Conservation (phyloP, 768 basidiomycete genomes). For the Naganishia randhawae region DNA sequence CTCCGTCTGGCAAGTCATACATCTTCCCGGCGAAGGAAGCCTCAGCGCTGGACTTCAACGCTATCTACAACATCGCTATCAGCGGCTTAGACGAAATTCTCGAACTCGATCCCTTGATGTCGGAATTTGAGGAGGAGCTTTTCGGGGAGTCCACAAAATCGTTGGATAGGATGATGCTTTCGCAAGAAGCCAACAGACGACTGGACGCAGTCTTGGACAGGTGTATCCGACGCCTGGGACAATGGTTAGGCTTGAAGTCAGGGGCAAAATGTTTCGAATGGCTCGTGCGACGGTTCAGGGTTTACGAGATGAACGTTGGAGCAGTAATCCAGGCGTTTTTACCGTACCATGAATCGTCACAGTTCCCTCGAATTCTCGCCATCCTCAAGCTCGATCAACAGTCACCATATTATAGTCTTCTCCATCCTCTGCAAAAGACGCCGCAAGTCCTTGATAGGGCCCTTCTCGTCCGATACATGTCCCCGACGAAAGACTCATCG, state of each 20-base stretch:
- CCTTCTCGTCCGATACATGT: constrained; percentile 72
- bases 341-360: constrained; percentile 90
- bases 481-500: constrained; percentile 51
- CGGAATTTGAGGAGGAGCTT: constrained; percentile 63
- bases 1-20: constrained; percentile 66
- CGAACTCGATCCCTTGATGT: constrained; percentile 60
- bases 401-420: constrained; percentile 39
- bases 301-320: constrained; percentile 88
- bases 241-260: constrained; percentile 74
- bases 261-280: constrained; percentile 85
- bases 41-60: constrained; percentile 78
- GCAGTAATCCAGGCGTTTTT: constrained; percentile 74
- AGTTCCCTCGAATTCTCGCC: constrained; percentile 87
- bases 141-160: constrained; percentile 75
- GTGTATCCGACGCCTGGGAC: constrained; percentile 69
- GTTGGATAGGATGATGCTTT: constrained; percentile 73
- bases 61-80: constrained; percentile 72
- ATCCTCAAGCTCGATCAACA: constrained; percentile 61
- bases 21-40: constrained; percentile 80
- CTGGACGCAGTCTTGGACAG: constrained; percentile 62
- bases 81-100: constrained; percentile 74
- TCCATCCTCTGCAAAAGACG: constrained; percentile 59
- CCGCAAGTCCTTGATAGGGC: constrained; percentile 69
- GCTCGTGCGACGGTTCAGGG: constrained; percentile 86
- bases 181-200: constrained; percentile 60